Base-by-base conservation (phyloP, 257 asterid genomes). In the Solanum lycopersicoides region DNA sequence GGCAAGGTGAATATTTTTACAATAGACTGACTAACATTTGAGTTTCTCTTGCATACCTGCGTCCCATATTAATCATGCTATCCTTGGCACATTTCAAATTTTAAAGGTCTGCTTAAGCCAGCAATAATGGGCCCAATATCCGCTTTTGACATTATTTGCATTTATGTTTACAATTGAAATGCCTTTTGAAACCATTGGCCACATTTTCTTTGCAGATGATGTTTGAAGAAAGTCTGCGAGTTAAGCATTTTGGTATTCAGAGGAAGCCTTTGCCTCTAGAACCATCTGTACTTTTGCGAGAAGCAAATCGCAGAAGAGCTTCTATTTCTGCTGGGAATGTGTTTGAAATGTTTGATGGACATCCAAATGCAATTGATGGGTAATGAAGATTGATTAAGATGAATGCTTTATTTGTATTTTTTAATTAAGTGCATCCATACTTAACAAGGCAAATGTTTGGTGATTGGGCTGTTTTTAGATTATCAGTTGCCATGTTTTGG, bases 241-340 rank as follows among this genome's bases (percentile, higher is more conserved):
- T 90, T 76, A 97, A 94, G 92, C 98, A 94, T 90, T 97, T 96
- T 71, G 98, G 97, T 88, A 96, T 97, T 89, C 99, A 95, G 93
- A 93, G 98, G 94, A 97, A 93, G 93, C 98, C 99, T 45, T 91
- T 97, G 87, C 99, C 99, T 87, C 93, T 97, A 82, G 99, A 97
- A 91, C 99, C 99, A 91, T 93, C 99, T 83, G 94, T 96, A 84
- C 95, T 97, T 88, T 90, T 97, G 91, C 96, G 98, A 21, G 99
- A 97, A 93, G 99, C 99, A 90, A 97, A 97, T 90, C 98, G 99
- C 56, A 93, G 98, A 86, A 97, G 99, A 90, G 99, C 99, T 90
- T 95, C 99, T 86, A 97, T 97, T 89, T 97, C 99, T 20, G 98
- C 96, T 91, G 99, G 99, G 90, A 97, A 94, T 93, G 90, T 92